Conservation (phyloP, 2,329 filamentous ascomycete genomes). For the Sclerotinia spermophila region DNA sequence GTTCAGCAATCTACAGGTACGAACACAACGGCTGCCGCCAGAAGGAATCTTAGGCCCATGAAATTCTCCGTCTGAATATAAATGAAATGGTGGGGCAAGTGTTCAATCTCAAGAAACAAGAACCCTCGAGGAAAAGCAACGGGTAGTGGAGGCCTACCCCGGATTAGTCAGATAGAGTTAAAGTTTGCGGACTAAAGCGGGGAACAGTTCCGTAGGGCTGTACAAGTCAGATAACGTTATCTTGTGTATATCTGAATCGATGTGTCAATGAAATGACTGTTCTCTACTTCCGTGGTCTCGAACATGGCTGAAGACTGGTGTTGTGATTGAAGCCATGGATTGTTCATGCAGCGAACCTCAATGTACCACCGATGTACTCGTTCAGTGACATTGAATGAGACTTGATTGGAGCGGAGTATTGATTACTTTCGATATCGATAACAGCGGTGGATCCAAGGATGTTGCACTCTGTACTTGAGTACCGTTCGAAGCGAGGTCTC, state of each 20-base stretch:
- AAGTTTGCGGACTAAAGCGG: neutral
- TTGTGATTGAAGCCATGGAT: conserved; percentile 8
- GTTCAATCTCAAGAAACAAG: neutral
- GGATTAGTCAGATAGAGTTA: conserved; percentile 1
- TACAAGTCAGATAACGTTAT: neutral
- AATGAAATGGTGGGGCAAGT: neutral
- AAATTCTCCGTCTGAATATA: neutral
- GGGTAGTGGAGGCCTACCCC: conserved; percentile 3
- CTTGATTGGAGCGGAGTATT: conserved; percentile 1
- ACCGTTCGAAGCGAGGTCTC: neutral
- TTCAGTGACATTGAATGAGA: neutral
- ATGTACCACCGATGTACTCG: neutral
- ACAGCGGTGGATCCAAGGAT: neutral
- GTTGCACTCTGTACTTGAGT: neutral
- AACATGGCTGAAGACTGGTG: neutral
- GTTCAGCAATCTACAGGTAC: conserved; percentile 36
- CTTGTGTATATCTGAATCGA: neutral
- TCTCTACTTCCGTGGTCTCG: neutral
- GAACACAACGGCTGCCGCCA: conserved; percentile 17
- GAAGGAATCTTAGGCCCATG: neutral
- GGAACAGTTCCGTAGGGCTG: neutral
- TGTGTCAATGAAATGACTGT: conserved; percentile 1
- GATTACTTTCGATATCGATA: neutral
- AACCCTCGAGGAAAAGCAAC: neutral
- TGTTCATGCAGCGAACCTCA: conserved; percentile 5